These are phyloP conservation scores for Sporothrix euskadiensis DNA, from an alignment of 2,329 filamentous ascomycete species.

Conservation along the genomic window DNA sequence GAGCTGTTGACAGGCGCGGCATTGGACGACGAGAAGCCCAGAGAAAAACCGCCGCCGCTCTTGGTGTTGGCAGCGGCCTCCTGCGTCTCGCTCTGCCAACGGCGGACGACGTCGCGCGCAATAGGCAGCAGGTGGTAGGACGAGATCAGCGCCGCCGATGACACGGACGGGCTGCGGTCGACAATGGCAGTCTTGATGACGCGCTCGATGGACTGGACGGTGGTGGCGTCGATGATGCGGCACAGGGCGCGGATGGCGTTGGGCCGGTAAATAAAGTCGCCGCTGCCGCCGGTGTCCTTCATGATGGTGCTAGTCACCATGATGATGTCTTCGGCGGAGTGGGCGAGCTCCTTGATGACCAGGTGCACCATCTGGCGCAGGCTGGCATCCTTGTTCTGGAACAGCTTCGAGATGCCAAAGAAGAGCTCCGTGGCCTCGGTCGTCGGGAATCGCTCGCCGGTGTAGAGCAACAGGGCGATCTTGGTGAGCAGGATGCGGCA, in stretches of 20 bases:
- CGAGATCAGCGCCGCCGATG: slow-evolving; percentile 91
- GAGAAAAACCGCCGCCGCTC: slow-evolving; percentile 83
- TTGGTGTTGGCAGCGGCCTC: slow-evolving; percentile 91
- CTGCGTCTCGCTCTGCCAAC: slow-evolving; percentile 98
- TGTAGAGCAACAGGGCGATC: slow-evolving; percentile 93
- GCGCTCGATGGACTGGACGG: slow-evolving; percentile 95
- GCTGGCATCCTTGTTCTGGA: slow-evolving; percentile 98
- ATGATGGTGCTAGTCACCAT: slow-evolving; percentile 99
- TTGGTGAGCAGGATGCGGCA: slow-evolving; percentile 97
- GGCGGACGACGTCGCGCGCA: slow-evolving; percentile 88
- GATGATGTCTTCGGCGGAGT: slow-evolving; percentile 96
- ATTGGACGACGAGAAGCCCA: slow-evolving; percentile 84
- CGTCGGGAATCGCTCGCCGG: slow-evolving; percentile 92
- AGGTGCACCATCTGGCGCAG: slow-evolving; percentile 98
- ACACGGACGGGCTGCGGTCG: slow-evolving; percentile 97
- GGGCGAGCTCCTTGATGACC: slow-evolving; percentile 94
- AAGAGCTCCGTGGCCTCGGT: slow-evolving; percentile 98
- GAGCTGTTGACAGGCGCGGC: slow-evolving; percentile 75
- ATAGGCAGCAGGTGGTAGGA: slow-evolving; percentile 97
- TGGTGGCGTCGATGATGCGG: slow-evolving; percentile 94
- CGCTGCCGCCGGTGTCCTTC: slow-evolving; percentile 97
- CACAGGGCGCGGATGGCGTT: slow-evolving; percentile 96
- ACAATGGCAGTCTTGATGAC: slow-evolving; percentile 99
- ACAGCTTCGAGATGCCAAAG: slow-evolving; percentile 98
- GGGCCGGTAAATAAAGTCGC: slow-evolving; percentile 88